Percentiles rank a stretch among this genome's conserved stretches.
Conservation (phyloP, 2,329 filamentous ascomycete species). For the Aspergillus brasiliensis region DNA sequence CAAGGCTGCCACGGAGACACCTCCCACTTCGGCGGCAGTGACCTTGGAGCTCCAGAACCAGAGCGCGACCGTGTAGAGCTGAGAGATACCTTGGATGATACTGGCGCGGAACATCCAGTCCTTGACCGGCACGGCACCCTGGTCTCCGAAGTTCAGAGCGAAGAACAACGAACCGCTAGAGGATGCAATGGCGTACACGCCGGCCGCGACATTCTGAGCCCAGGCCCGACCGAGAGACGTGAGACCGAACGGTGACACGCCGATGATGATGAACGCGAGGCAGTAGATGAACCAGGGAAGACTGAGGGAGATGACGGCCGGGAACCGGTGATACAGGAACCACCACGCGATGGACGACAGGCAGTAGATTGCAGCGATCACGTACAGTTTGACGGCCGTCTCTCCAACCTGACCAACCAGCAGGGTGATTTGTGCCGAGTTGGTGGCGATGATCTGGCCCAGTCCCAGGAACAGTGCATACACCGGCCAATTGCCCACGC, state of each 20-base stretch:
- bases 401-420: slow-evolving; percentile 64
- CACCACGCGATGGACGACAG: slow-evolving; percentile 63
- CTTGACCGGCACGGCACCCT: slow-evolving; percentile 62
- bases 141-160: slow-evolving; percentile 66
- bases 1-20: background rate
- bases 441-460: slow-evolving; percentile 64
- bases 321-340: slow-evolving; percentile 59
- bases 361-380: slow-evolving; percentile 61
- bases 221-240: slow-evolving; percentile 47
- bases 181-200: slow-evolving; percentile 62
- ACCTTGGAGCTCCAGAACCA: slow-evolving; percentile 67
- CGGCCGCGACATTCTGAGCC: slow-evolving; percentile 64
- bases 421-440: slow-evolving; percentile 69
- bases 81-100: slow-evolving; percentile 66
- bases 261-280: slow-evolving; percentile 62
- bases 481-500: slow-evolving; percentile 63
- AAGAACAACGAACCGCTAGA: slow-evolving; percentile 66
- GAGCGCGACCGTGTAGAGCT: slow-evolving; percentile 63
- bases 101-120: slow-evolving; percentile 68
- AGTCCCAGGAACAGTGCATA: slow-evolving; percentile 64
- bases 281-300: slow-evolving; percentile 65
- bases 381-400: slow-evolving; percentile 60
- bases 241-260: slow-evolving; percentile 56
- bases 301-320: slow-evolving; percentile 58
- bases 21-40: slow-evolving; percentile 26